phyloP scores from a whole-genome alignment of 768 basidiomycete genomes.

The Auricularia sp. region DNA sequence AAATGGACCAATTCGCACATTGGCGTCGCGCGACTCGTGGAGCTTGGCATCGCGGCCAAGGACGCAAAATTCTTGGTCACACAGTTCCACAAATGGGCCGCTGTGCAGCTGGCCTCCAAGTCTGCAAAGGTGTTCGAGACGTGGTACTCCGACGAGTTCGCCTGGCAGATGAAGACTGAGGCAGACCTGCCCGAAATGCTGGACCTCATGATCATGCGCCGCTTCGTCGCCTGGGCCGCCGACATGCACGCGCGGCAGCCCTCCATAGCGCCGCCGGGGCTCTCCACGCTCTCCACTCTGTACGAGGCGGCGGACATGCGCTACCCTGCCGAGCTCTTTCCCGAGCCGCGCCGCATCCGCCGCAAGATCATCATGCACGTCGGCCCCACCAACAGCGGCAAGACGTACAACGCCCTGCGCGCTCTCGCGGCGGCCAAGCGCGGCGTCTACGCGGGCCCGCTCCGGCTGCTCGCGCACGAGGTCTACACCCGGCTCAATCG shows the following conservation, averaged over 20 bases:
- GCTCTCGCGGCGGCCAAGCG: slow-evolving; percentile 65
- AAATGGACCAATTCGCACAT: background rate
- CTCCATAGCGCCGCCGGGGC: background rate
- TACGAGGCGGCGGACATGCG: slow-evolving; percentile 9
- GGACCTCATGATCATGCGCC: background rate
- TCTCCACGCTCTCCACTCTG: background rate
- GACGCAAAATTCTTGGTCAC: background rate
- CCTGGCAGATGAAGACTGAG: background rate
- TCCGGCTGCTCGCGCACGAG: slow-evolving; percentile 90
- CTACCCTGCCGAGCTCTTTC: slow-evolving; percentile 10
- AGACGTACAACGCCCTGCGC: slow-evolving; percentile 87
- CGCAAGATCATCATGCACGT: slow-evolving; percentile 90
- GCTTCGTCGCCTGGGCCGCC: background rate
- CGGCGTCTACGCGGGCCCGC: slow-evolving; percentile 85
- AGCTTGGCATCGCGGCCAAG: background rate
- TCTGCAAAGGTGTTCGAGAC: background rate
- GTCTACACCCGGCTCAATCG: slow-evolving; percentile 85
- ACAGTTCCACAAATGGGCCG: background rate
- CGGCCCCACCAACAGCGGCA: slow-evolving; percentile 95
- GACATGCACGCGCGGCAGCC: background rate
- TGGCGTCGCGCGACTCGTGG: background rate
- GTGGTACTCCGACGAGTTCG: background rate
- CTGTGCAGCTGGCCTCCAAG: background rate
- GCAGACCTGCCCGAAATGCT: background rate
- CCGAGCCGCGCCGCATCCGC: slow-evolving; percentile 44